Percentiles rank a stretch among this genome's conserved stretches.
These are phyloP conservation scores for Colletotrichum theobromicola DNA, from an alignment of 2,329 filamentous ascomycete species.

Conservation along the genomic window DNA sequence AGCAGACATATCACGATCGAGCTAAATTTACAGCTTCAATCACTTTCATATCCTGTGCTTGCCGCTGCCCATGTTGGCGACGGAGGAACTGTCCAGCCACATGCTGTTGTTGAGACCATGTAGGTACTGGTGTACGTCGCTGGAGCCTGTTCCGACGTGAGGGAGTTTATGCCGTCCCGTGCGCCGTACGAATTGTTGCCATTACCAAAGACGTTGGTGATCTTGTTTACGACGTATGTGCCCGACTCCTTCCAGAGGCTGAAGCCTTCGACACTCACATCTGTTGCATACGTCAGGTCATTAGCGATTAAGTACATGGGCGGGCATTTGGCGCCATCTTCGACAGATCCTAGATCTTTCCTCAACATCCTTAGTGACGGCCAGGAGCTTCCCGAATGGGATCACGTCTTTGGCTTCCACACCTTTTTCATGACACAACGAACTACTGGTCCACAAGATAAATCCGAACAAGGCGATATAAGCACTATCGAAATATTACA, in stretches of 20 bases:
- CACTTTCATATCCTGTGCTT: background rate
- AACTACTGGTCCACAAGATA: constrained; percentile 57
- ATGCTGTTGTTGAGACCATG: background rate
- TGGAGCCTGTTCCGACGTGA: background rate
- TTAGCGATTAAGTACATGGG: background rate
- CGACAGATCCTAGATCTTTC: background rate
- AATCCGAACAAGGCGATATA: constrained; percentile 37
- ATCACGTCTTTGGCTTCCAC: constrained; percentile 54
- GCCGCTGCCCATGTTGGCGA: background rate
- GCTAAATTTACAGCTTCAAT: background rate
- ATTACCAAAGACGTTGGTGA: background rate
- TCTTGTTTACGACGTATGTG: background rate
- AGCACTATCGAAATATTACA: background rate
- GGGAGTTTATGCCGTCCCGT: background rate
- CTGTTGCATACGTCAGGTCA: background rate
- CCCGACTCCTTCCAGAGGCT: background rate
- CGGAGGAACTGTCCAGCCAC: background rate
- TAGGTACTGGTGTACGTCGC: background rate
- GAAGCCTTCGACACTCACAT: background rate
- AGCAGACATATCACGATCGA: background rate
- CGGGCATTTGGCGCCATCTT: background rate
- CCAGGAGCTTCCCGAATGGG: constrained; percentile 24
- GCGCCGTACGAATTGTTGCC: background rate
- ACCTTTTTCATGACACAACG: constrained; percentile 55
- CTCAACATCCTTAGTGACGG: background rate